phyloP scores from a whole-genome alignment of 345 rosid species.

The Eucalyptus victrix region DNA sequence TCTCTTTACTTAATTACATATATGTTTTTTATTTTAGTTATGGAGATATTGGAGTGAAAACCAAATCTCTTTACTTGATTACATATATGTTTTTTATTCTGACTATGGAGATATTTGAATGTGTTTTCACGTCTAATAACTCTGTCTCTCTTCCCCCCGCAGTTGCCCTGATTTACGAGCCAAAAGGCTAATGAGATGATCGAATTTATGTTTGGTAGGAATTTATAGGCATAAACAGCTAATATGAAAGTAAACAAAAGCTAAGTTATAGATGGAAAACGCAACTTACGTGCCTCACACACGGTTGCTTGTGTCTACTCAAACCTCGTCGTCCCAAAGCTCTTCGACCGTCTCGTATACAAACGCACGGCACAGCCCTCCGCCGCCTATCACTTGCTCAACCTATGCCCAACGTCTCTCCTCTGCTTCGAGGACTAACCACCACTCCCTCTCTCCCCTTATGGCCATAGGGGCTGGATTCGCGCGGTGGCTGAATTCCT shows the following conservation, averaged over 20 bases:
- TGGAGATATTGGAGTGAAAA: too few relatives aligned
- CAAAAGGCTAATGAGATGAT: background rate
- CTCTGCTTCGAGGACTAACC: background rate
- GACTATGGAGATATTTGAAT: too few relatives aligned
- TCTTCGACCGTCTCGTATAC: conserved; percentile 55
- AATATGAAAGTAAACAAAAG: background rate
- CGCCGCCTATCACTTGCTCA: background rate
- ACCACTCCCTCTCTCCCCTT: background rate
- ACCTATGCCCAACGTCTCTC: background rate
- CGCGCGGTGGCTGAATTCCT: background rate
- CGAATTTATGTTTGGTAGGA: background rate
- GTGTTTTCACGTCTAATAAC: too few relatives aligned
- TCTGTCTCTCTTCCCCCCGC: too few relatives aligned
- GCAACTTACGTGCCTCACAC: background rate
- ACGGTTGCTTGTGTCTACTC: background rate
- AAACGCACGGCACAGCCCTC: background rate
- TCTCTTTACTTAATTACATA: too few relatives aligned
- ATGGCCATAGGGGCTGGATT: background rate
- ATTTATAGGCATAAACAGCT: background rate
- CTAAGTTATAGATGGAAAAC: background rate
- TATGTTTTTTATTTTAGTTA: too few relatives aligned
- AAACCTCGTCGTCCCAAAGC: conserved; percentile 39
- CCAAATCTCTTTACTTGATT: too few relatives aligned
- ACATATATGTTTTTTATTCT: too few relatives aligned
- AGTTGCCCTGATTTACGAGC: background rate